Percentiles rank a stretch among this genome's conserved stretches.
phyloP scores from a whole-genome alignment of 306 rosid genomes.

The Castanea crenata region DNA sequence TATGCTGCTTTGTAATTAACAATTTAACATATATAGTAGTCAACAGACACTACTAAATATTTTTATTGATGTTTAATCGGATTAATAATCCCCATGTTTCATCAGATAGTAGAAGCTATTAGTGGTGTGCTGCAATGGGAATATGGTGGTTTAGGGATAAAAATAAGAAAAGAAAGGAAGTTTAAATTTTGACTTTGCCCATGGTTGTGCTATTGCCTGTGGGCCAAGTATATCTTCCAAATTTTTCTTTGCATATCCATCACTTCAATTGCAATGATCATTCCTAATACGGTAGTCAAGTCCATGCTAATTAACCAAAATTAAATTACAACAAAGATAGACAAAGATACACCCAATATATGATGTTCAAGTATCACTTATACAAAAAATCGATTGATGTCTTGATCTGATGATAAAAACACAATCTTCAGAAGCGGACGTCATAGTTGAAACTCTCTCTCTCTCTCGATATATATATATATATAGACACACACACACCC shows the following conservation, averaged over 20 bases:
- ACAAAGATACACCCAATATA: background rate
- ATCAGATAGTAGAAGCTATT: background rate
- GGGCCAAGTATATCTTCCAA: background rate
- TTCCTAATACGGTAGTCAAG: background rate
- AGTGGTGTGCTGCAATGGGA: background rate
- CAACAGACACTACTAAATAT: too few species aligned
- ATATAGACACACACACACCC: too few species aligned
- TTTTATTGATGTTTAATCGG: background rate
- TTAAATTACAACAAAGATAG: background rate
- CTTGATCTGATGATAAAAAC: too few species aligned
- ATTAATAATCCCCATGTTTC: background rate
- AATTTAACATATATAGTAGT: too few species aligned
- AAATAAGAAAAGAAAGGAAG: background rate
- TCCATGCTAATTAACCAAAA: background rate
- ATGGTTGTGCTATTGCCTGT: background rate
- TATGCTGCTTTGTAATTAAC: too few species aligned
- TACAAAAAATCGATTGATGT: too few species aligned
- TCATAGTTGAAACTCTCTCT: too few species aligned
- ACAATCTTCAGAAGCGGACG: rapidly evolving
- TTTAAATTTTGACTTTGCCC: background rate
- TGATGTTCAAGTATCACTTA: too few species aligned
- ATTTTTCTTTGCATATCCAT: background rate
- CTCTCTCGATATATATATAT: too few species aligned
- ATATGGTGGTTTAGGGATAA: background rate
- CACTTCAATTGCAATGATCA: background rate